phyloP scores from a whole-genome alignment of 768 basidiomycete genomes.

The Leccinum fibrillosum region DNA sequence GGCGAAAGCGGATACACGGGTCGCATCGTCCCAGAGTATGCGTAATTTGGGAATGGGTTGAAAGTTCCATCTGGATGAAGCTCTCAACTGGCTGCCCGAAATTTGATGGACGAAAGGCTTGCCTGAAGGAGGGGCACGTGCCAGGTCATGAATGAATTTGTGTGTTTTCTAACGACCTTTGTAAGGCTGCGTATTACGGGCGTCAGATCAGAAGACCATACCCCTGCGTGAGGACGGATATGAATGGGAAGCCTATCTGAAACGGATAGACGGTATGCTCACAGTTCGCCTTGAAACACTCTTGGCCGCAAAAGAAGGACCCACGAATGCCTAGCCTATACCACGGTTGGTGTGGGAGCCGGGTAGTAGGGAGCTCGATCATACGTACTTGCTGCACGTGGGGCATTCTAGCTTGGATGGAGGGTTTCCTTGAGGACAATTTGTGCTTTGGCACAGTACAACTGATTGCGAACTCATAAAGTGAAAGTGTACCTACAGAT shows the following conservation, averaged over 20 bases:
- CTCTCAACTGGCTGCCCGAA: not conserved
- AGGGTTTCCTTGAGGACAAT: slow-evolving; percentile 78
- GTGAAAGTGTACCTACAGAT: not conserved
- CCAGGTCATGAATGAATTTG: slow-evolving; percentile 72
- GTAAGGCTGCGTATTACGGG: not conserved
- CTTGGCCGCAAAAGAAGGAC: slow-evolving; percentile 91
- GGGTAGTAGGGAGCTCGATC: not conserved
- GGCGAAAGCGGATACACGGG: slow-evolving; percentile 88
- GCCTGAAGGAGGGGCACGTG: slow-evolving; percentile 28
- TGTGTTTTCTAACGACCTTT: slow-evolving; percentile 64
- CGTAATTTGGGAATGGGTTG: slow-evolving; percentile 74
- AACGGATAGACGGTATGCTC: slow-evolving; percentile 32
- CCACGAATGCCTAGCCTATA: slow-evolving; percentile 74
- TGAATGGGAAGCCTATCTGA: not conserved
- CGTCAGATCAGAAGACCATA: slow-evolving; percentile 4
- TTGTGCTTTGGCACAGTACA: slow-evolving; percentile 62
- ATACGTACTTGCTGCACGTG: slow-evolving; percentile 82
- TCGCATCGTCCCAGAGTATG: slow-evolving; percentile 76
- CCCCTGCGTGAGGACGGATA: slow-evolving; percentile 19
- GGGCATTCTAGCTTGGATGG: slow-evolving; percentile 89
- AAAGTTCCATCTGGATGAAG: slow-evolving; percentile 60
- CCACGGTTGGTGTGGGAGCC: slow-evolving; percentile 12
- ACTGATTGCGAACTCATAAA: slow-evolving; percentile 37
- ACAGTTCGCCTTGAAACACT: slow-evolving; percentile 96
- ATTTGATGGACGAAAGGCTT: not conserved